phyloP scores from a whole-genome alignment of 805 yeast genomes.

The Wickerhamomyces canadensis region DNA sequence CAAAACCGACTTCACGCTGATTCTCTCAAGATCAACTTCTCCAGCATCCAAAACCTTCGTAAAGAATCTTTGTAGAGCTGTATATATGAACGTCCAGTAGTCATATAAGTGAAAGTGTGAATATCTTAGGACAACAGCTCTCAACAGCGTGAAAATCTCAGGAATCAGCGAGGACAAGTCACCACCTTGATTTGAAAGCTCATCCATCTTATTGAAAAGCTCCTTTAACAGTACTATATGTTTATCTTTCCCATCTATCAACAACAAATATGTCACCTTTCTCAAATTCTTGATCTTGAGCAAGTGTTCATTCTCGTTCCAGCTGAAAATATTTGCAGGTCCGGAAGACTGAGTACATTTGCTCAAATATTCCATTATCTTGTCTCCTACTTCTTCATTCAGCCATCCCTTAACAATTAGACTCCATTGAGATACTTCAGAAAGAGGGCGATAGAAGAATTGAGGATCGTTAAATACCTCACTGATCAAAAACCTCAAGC shows the following conservation, averaged over 20 bases:
- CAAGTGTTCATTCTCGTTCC: conserved; percentile 66
- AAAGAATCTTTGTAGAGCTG: conserved; percentile 53
- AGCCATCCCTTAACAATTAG: conserved; percentile 59
- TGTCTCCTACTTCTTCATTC: conserved; percentile 49
- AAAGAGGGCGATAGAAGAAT: conserved; percentile 39
- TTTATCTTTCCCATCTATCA: conserved; percentile 57
- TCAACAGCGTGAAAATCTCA: conserved; percentile 50
- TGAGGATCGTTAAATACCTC: conserved; percentile 61
- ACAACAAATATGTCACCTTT: conserved; percentile 57
- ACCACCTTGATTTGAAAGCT: conserved; percentile 26
- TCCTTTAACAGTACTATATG: conserved; percentile 43
- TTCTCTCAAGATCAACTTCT: conserved; percentile 26
- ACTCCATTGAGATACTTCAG: conserved; percentile 42
- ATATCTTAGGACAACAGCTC: conserved; percentile 61
- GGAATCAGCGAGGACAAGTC: conserved; percentile 26
- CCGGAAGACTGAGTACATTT: conserved; percentile 38
- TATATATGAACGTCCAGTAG: conserved; percentile 64
- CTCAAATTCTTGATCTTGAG: conserved; percentile 47
- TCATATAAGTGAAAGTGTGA: conserved; percentile 59
- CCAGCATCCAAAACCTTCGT: conserved; percentile 25
- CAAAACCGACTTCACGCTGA: conserved; percentile 39
- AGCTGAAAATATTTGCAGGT: conserved; percentile 60
- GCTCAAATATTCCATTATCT: conserved; percentile 43
- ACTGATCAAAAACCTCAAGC: conserved; percentile 58
- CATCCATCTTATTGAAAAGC: conserved; percentile 43